Conservation (phyloP, 2,329 filamentous ascomycete genomes). For the Colletotrichum viniferum region DNA sequence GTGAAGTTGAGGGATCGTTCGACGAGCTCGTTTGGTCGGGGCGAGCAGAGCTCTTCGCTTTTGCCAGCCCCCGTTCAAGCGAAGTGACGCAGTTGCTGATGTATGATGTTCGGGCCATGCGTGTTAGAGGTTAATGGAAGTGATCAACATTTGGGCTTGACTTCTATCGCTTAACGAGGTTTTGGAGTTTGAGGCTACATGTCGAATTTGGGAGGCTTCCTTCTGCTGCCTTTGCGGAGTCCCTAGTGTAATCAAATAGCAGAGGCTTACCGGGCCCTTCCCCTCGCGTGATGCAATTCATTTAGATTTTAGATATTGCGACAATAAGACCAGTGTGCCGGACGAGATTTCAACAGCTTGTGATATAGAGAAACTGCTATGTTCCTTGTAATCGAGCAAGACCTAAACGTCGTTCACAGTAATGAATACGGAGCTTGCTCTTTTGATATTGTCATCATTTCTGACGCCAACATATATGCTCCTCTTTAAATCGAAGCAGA, state of each 20-base stretch:
- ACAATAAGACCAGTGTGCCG: not conserved
- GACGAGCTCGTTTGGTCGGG: not conserved
- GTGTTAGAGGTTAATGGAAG: not conserved
- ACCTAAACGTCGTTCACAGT: not conserved
- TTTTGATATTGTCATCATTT: not conserved
- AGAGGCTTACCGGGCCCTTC: not conserved
- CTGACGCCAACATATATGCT: not conserved
- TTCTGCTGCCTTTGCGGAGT: not conserved
- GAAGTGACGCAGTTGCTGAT: not conserved
- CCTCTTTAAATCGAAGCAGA: not conserved
- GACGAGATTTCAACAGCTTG: not conserved
- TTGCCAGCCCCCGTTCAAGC: not conserved
- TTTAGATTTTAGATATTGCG: not conserved
- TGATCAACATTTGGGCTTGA: not conserved
- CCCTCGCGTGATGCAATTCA: not conserved
- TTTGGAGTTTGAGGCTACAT: not conserved
- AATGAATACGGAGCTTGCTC: rapidly evolving
- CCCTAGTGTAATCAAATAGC: not conserved
- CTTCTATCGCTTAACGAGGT: not conserved
- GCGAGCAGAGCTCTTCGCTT: not conserved
- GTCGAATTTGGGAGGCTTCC: not conserved
- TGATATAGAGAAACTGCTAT: not conserved
- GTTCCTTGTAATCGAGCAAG: not conserved
- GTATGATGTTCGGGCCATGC: not conserved
- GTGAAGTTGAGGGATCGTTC: not conserved